Base-by-base conservation (phyloP, 2,329 filamentous ascomycete species). In the Colletotrichum sp. region DNA sequence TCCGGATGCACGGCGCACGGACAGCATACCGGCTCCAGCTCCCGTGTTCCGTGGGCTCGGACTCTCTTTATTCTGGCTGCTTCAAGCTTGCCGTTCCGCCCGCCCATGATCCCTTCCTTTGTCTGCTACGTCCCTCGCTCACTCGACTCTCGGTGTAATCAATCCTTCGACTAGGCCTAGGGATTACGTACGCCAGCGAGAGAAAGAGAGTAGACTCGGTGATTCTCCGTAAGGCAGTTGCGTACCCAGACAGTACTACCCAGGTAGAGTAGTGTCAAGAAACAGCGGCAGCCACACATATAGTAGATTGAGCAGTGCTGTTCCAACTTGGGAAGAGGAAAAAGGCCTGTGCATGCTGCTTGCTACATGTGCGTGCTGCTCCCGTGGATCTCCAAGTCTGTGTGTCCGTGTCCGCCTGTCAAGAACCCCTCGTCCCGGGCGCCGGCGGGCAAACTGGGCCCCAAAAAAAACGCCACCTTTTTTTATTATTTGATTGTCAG, bases 21-120 rank as follows among this genome's bases (percentile, higher is more conserved):
- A 44, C 63, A 59, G 15, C 55, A 59, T 24, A 15, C 44, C 73
- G 69, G 73, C 63, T 76, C 57, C 70, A 76, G 73, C 73, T 73
- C 69, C 69, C 69, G 57, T 64, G 39, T 72, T 72, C 63, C 73
- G 57, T 64, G 57, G 69, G 70, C 70, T 72, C 69, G 73, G 73
- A 64, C 73, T 73, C 39, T n/a, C 69, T 57, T 62, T 44, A 30
- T 64, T 64, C 34, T 24, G 28, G 34, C 66, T 44, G 70, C 26
- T 18, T 18, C 55, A 39, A 24, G n/a, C 55, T 18, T n/a, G 15
- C 52, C 55, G 32, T 26, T 36, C 39, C n/a, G 24, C 49, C 36
- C n/a, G 24, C 49, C 18, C 59, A 60, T 28, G 26, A 60, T 32
- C 30, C n/a, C 28, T 72, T 39, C 55, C 52, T 10, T 69, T 15